phyloP scores from a whole-genome alignment of 495 filamentous ascomycete species.

The Xylaria nigripes region DNA sequence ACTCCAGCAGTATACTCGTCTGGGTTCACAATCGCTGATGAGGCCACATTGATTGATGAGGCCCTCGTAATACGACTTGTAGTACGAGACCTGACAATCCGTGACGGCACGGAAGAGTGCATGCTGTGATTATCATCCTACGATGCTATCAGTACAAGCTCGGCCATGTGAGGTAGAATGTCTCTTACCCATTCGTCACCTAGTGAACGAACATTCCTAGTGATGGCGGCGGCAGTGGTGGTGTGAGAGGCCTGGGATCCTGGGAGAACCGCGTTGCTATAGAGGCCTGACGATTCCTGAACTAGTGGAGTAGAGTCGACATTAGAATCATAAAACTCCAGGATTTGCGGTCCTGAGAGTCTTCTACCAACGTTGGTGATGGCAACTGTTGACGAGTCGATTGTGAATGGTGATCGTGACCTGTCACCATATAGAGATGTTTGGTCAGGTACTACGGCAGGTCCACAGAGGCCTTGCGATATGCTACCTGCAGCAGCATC shows the following conservation, averaged over 20 bases:
- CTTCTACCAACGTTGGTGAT: not conserved
- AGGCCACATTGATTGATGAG: not conserved
- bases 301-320: not conserved
- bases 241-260: too few species aligned
- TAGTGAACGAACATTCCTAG: too few species aligned
- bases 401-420: not conserved
- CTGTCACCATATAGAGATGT: not conserved
- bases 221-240: not conserved
- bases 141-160: not conserved
- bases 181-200: not conserved
- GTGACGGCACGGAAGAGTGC: not conserved
- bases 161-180: not conserved
- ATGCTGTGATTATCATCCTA: not conserved
- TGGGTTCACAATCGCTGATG: too few species aligned
- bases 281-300: not conserved
- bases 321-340: not conserved
- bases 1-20: not conserved
- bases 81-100: not conserved
- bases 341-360: not conserved
- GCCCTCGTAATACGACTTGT: not conserved
- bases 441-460: not conserved
- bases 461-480: constrained; percentile 1
- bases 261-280: too few species aligned
- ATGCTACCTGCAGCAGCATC: not conserved
- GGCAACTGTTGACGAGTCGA: not conserved